These are phyloP conservation scores for Phytophthora cajani DNA, from an alignment of 352 stramenopile species.

Conservation along the genomic window DNA sequence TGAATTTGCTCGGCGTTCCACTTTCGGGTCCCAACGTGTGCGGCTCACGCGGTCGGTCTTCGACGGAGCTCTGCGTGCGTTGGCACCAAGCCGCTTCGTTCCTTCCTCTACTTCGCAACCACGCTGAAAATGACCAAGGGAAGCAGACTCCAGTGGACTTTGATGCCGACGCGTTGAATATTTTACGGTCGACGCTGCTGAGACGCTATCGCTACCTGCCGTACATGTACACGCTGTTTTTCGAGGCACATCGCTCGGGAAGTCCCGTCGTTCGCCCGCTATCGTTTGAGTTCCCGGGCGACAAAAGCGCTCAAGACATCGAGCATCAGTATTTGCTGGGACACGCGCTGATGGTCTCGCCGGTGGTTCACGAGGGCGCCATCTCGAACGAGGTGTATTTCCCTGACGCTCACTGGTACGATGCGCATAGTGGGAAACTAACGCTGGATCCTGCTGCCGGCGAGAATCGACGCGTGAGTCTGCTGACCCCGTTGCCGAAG, in stretches of 20 bases:
- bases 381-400: conserved; percentile 75
- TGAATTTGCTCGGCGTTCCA: conserved; percentile 81
- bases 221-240: conserved; percentile 90
- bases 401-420: conserved; percentile 74
- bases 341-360: conserved; percentile 76
- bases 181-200: conserved; percentile 64
- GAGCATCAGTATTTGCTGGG: conserved; percentile 83
- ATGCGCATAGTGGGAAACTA: conserved; percentile 55
- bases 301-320: conserved; percentile 43
- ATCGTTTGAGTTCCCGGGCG: conserved; percentile 70
- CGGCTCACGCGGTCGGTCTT: conserved; percentile 51
- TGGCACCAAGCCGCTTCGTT: conserved; percentile 87
- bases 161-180: conserved; percentile 66
- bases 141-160: conserved; percentile 76
- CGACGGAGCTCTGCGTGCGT: conserved; percentile 76
- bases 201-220: conserved; percentile 76
- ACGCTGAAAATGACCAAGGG: conserved; percentile 46
- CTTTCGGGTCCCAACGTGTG: conserved; percentile 78
- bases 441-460: conserved; percentile 17
- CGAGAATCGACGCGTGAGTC: conserved; percentile 34
- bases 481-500: conserved; percentile 62
- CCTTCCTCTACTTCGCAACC: conserved; percentile 80
- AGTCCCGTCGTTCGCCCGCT: conserved; percentile 60
- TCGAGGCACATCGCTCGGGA: conserved; percentile 53
- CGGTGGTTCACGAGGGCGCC: conserved; percentile 66